Evolutionary conservation across 2,329 filamentous ascomycete genomes (phyloP).

Genomic region (Colletotrichum sp.): DNA sequence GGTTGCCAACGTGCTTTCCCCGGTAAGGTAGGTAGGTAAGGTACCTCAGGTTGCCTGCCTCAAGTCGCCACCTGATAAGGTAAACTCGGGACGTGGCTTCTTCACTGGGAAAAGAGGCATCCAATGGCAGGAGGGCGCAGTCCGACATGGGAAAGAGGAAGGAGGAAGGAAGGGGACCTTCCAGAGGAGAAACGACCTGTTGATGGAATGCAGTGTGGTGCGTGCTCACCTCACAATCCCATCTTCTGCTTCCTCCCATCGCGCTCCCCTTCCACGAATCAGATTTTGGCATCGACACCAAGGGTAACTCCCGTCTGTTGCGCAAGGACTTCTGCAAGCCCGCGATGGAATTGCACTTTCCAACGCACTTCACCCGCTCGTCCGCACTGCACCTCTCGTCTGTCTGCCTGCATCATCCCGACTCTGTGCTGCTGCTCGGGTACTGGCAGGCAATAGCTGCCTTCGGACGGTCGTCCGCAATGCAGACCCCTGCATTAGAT

Average conservation of each 20-base stretch:
- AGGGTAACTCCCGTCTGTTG: not conserved
- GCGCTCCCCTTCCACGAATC: not conserved
- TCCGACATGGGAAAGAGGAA: not conserved
- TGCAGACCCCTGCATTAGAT: constrained; percentile 17
- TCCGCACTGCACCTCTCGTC: not conserved
- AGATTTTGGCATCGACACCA: not conserved
- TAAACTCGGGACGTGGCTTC: not conserved
- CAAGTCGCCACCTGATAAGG: not conserved
- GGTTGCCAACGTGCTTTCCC: not conserved
- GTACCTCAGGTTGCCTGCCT: not conserved
- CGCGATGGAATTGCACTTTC: not conserved
- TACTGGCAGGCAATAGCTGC: not conserved
- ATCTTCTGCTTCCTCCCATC: not conserved
- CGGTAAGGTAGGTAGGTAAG: not conserved
- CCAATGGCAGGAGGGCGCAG: not conserved
- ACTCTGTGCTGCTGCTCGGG: not conserved
- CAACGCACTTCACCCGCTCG: not conserved
- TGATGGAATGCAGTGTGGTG: not conserved
- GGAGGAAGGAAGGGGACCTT: not conserved
- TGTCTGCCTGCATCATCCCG: constrained; percentile 8
- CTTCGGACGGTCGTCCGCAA: not conserved
- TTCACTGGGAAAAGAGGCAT: not conserved
- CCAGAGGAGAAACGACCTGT: not conserved
- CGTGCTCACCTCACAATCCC: not conserved
- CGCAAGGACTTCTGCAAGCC: not conserved